A percentile compares a stretch with the other conserved stretches of the same genome.
Evolutionary conservation across 768 basidiomycete genomes (phyloP).

Genomic region (Boletus sp.): DNA sequence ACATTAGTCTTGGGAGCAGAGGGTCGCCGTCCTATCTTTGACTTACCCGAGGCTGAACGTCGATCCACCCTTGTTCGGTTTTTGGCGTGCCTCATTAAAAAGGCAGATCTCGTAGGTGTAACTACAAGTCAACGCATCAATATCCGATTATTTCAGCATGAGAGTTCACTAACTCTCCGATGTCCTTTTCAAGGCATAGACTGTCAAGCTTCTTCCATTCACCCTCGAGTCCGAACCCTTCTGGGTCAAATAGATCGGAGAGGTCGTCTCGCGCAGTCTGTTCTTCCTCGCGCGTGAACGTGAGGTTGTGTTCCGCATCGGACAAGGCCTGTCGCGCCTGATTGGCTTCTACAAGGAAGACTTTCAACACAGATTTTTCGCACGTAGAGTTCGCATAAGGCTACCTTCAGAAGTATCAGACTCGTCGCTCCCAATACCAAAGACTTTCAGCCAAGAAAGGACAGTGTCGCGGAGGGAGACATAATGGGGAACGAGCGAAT

Average conservation of each 20-base stretch:
- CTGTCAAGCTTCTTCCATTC: conserved; percentile 97
- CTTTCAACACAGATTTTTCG: conserved; percentile 1
- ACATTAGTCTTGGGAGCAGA: conserved; percentile 1
- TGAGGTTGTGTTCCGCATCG: conserved; percentile 62
- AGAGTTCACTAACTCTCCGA: conserved; percentile 78
- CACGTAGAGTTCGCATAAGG: neutral
- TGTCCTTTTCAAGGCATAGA: conserved; percentile 74
- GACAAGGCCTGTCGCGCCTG: conserved; percentile 61
- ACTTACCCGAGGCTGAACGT: conserved; percentile 82
- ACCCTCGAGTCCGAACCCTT: conserved; percentile 74
- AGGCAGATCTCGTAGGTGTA: conserved; percentile 95
- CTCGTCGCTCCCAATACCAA: conserved; percentile 55
- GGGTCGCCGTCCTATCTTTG: neutral
- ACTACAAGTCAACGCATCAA: conserved; percentile 39
- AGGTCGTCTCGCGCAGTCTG: conserved; percentile 57
- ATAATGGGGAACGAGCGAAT: conserved; percentile 70
- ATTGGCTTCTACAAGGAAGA: conserved; percentile 44
- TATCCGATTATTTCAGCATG: neutral
- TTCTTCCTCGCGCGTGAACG: conserved; percentile 50
- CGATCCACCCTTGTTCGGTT: conserved; percentile 75
- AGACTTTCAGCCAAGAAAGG: conserved; percentile 56
- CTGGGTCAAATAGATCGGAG: conserved; percentile 58
- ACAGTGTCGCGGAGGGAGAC: conserved; percentile 61
- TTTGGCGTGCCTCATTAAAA: conserved; percentile 86
- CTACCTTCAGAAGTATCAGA: conserved; percentile 44